A percentile compares a stretch with the other conserved stretches of the same genome.
These are phyloP conservation scores for Aspergillus felis DNA, from an alignment of 2,329 filamentous ascomycete genomes.

Conservation along the genomic window DNA sequence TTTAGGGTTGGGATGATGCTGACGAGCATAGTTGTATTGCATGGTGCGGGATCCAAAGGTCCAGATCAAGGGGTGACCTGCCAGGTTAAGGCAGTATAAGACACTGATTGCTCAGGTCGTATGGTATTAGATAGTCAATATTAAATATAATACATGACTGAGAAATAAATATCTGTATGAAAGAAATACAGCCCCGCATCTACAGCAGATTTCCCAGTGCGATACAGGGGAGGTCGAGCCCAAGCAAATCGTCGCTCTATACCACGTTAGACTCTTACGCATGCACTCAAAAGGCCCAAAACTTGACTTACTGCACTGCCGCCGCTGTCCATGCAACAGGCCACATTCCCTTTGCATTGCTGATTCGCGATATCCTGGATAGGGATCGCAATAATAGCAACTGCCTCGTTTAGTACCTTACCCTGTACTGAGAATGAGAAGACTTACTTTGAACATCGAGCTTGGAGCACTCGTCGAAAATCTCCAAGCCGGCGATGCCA, in stretches of 20 bases:
- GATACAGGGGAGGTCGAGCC: conserved; percentile 27
- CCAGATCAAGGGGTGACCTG: conserved; percentile 9
- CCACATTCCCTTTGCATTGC: conserved; percentile 38
- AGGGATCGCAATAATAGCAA: conserved; percentile 24
- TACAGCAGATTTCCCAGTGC: no score
- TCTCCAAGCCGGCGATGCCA: conserved; percentile 27
- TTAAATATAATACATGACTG: no score
- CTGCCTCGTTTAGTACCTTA: conserved; percentile 12
- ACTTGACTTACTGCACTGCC: conserved; percentile 23
- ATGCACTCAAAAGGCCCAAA: not conserved
- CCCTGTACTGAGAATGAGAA: not conserved
- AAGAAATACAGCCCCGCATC: no score
- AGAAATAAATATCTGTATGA: no score
- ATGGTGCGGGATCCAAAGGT: conserved; percentile 18
- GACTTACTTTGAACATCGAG: conserved; percentile 28
- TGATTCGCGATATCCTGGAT: conserved; percentile 31
- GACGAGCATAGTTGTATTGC: conserved; percentile 17
- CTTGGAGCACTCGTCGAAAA: conserved; percentile 40
- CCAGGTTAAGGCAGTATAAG: no score
- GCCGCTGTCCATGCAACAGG: conserved; percentile 30
- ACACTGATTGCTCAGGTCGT: no score
- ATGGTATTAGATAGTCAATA: no score
- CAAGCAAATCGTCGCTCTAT: conserved; percentile 29
- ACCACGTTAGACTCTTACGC: not conserved
- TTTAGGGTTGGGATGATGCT: not conserved